Conservation (phyloP, 2,329 filamentous ascomycete species). For the Hymenoscyphus salicellus region DNA sequence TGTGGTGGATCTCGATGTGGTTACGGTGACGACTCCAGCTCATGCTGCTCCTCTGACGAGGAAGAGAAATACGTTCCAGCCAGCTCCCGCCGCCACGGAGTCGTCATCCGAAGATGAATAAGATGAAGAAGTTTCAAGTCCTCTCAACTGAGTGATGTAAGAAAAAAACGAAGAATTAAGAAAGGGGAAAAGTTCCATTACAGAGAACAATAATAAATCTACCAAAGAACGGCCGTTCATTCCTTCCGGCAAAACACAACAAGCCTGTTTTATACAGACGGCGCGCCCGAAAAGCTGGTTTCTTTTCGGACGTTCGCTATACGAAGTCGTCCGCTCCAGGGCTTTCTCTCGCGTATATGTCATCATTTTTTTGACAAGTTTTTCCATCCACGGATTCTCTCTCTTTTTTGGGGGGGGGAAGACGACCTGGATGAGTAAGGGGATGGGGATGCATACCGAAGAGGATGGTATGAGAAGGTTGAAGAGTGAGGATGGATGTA, state of each 20-base stretch:
- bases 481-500: conserved; percentile 7
- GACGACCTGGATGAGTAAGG: conserved; percentile 11
- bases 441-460: conserved; percentile 17
- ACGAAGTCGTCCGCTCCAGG: conserved; percentile 33
- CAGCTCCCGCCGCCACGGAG: conserved; percentile 61
- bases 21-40: conserved; percentile 68
- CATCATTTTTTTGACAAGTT: conserved; percentile 6
- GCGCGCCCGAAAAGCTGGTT: conserved; percentile 26
- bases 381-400: conserved; percentile 21
- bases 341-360: conserved; percentile 26
- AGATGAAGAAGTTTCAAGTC: background rate
- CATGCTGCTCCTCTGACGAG: conserved; percentile 66
- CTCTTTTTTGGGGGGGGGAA: conserved; percentile 3
- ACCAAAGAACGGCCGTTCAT: conserved; percentile 27
- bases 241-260: conserved; percentile 24
- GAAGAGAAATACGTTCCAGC: conserved; percentile 52
- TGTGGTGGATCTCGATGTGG: conserved; percentile 87
- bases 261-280: conserved; percentile 15
- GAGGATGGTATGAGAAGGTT: conserved; percentile 12
- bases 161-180: conserved; percentile 8
- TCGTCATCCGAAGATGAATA: conserved; percentile 48
- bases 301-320: conserved; percentile 22
- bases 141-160: background rate
- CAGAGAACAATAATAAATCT: conserved; percentile 11
- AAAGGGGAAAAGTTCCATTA: conserved; percentile 14